Conservation (phyloP, 2,329 filamentous ascomycete genomes). For the Pseudogymnoascus sp. region DNA sequence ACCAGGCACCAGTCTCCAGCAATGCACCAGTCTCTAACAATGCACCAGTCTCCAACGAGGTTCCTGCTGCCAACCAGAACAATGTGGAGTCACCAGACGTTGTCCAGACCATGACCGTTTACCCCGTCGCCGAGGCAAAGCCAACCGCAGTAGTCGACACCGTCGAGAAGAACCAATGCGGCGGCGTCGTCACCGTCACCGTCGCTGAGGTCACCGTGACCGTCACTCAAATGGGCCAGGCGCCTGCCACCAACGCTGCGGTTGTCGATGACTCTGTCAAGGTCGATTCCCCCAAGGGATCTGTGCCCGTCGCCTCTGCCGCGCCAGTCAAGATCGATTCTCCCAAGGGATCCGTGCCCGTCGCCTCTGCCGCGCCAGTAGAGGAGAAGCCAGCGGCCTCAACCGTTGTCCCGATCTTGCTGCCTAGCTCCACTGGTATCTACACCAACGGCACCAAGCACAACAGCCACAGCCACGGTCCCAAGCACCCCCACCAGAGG, state of each 20-base stretch:
- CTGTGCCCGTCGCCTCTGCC: not conserved
- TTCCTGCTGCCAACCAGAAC: not conserved
- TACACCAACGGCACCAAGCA: slow-evolving; percentile 2
- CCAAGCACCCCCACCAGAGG: not conserved
- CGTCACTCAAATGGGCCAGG: not conserved
- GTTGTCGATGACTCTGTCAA: not conserved
- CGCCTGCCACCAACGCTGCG: not conserved
- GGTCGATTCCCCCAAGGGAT: not conserved
- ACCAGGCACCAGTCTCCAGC: not conserved
- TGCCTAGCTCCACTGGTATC: not conserved
- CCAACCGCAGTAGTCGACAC: slow-evolving; percentile 1
- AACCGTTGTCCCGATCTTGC: not conserved
- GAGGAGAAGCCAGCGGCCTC: not conserved
- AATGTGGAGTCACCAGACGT: not conserved
- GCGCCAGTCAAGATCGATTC: not conserved
- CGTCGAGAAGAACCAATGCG: not conserved
- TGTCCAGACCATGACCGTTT: not conserved
- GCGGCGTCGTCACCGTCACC: not conserved
- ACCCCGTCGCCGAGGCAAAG: not conserved
- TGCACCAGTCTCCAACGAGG: not conserved
- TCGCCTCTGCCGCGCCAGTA: not conserved
- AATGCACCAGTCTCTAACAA: not conserved
- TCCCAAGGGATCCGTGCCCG: not conserved
- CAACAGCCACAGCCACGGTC: not conserved
- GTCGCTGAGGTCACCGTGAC: not conserved